These are phyloP conservation scores for Trichophyton simii DNA, from an alignment of 2,329 filamentous ascomycete species.

Conservation along the genomic window DNA sequence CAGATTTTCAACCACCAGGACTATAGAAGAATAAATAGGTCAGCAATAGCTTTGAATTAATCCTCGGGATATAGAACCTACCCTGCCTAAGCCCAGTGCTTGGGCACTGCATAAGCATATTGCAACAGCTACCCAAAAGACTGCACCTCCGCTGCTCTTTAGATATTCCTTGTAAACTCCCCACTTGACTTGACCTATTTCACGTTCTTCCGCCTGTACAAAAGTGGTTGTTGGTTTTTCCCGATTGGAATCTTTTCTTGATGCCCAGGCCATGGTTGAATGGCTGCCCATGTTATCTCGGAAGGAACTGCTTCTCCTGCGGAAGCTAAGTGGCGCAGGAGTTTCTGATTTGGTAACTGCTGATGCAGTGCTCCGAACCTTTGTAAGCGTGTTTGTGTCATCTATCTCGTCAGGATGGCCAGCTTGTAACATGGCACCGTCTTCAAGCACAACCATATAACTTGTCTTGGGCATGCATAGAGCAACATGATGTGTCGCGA, in stretches of 20 bases:
- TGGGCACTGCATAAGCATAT: neutral
- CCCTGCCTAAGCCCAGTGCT: neutral
- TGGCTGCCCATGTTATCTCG: neutral
- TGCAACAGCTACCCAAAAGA: conserved; percentile 2
- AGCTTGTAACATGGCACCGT: neutral
- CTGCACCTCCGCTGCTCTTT: neutral
- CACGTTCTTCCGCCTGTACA: neutral
- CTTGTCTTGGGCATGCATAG: conserved; percentile 39
- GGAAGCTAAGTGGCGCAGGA: neutral
- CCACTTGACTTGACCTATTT: conserved; percentile 1
- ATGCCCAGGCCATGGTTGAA: conserved; percentile 3
- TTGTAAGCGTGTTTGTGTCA: neutral
- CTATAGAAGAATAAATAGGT: neutral
- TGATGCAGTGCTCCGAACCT: neutral
- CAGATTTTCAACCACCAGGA: conserved; percentile 4
- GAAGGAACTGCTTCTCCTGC: neutral
- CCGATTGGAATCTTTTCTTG: neutral
- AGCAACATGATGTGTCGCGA: conserved; percentile 56
- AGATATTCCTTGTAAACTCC: conserved; percentile 3
- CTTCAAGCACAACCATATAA: conserved; percentile 2
- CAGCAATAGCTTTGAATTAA: neutral
- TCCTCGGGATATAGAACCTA: neutral
- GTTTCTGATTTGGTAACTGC: neutral
- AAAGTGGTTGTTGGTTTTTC: neutral
- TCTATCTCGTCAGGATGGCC: neutral